These are phyloP conservation scores for Coccomyxa sp. DNA, from an alignment of 139 green algal species.

Conservation along the genomic window DNA sequence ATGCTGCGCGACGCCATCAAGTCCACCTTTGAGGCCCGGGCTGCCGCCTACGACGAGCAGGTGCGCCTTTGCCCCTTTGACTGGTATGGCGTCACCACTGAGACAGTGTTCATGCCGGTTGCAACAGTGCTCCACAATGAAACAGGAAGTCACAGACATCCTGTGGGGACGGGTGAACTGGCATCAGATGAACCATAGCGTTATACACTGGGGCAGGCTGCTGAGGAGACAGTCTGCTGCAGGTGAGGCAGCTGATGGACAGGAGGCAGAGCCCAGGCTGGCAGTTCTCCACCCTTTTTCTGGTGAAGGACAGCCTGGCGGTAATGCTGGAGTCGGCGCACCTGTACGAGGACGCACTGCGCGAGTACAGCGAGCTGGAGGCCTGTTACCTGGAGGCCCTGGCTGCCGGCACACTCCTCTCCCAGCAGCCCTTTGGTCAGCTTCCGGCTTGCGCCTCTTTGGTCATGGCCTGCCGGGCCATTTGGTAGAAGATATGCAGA, in stretches of 20 bases:
- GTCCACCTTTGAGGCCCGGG: conserved; percentile 67
- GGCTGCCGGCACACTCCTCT: conserved; percentile 10
- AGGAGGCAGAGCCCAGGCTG: conserved; percentile 61
- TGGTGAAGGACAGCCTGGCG: conserved; percentile 84
- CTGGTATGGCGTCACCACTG: too few species aligned
- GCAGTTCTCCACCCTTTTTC: conserved; percentile 74
- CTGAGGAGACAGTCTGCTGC: too few species aligned
- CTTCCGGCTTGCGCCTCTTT: too few species aligned
- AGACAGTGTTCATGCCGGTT: too few species aligned
- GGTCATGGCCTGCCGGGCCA: too few species aligned
- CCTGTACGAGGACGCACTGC: conserved; percentile 66
- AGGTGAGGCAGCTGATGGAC: conserved; percentile 61
- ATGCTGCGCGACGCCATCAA: conserved; percentile 57
- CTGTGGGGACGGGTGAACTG: too few species aligned
- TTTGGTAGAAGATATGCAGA: too few species aligned
- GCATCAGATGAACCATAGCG: too few species aligned
- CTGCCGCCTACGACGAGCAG: conserved; percentile 71
- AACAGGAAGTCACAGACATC: too few species aligned
- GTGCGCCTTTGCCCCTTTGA: too few species aligned
- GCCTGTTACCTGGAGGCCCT: conserved; percentile 64
- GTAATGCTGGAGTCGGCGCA: conserved; percentile 73
- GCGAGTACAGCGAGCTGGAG: conserved; percentile 89
- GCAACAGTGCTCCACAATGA: too few species aligned
- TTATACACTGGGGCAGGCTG: too few species aligned
- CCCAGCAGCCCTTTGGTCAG: conserved; percentile 35